A percentile compares a stretch with the other conserved stretches of the same genome.
Evolutionary conservation across 306 rosid genomes (phyloP).

Genomic region (Prosopis cineraria): DNA sequence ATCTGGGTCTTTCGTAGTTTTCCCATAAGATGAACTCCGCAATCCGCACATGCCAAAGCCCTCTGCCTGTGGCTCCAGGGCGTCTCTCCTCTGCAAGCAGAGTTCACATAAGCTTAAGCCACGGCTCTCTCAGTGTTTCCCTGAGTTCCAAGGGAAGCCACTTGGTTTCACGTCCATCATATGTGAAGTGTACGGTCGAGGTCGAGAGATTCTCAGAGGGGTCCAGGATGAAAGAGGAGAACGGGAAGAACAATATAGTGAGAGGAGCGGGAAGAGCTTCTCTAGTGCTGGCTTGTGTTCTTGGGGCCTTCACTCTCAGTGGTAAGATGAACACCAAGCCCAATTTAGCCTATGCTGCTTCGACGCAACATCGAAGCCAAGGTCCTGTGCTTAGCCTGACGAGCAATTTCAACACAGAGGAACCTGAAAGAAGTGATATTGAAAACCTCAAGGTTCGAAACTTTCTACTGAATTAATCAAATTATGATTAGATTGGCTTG

Average conservation of each 20-base stretch:
- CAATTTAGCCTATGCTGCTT: constrained; percentile 21
- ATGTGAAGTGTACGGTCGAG: constrained; percentile 13
- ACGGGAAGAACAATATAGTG: constrained; percentile 23
- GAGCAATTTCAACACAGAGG: background rate
- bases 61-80: background rate
- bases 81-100: background rate
- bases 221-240: background rate
- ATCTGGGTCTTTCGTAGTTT: background rate
- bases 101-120: constrained; percentile 30
- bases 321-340: constrained; percentile 32
- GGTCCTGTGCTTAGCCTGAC: background rate
- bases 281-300: constrained; percentile 34
- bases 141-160: background rate
- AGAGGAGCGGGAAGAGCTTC: constrained; percentile 29
- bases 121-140: constrained; percentile 20
- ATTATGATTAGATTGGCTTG: background rate
- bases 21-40: constrained; percentile 36
- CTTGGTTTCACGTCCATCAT: constrained; percentile 12
- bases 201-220: constrained; percentile 19
- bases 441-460: constrained; percentile 15
- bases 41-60: constrained; percentile 15
- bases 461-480: background rate
- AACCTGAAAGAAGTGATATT: background rate
- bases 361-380: background rate
- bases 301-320: constrained; percentile 34